phyloP scores from a whole-genome alignment of 768 basidiomycete species.

The Boletellus ananiceps region DNA sequence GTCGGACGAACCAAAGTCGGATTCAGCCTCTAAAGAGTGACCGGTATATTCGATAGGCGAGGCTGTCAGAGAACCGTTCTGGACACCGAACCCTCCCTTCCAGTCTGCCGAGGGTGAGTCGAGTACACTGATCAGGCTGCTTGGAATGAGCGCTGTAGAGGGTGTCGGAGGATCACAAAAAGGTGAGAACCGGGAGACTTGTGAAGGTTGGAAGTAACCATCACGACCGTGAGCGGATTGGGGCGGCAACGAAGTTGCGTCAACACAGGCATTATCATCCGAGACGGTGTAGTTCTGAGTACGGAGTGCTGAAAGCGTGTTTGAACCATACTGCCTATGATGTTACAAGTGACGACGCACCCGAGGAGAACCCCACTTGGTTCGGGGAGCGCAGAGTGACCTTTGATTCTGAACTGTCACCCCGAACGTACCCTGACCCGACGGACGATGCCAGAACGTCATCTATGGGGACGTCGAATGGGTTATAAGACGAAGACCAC shows the following conservation, averaged over 20 bases:
- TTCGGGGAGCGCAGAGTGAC: slow-evolving; percentile 22
- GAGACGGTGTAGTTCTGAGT: slow-evolving; percentile 39
- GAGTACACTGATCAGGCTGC: slow-evolving; percentile 43
- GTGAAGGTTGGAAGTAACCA: slow-evolving; percentile 15
- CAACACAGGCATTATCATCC: slow-evolving; percentile 34
- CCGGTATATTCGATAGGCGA: slow-evolving; percentile 42
- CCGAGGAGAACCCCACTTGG: slow-evolving; percentile 30
- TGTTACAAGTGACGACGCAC: slow-evolving; percentile 25
- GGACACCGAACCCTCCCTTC: slow-evolving; percentile 28
- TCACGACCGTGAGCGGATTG: slow-evolving; percentile 12
- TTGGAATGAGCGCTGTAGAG: slow-evolving; percentile 53
- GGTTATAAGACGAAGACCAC: slow-evolving; percentile 30
- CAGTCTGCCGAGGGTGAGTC: slow-evolving; percentile 56
- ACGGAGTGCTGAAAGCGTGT: slow-evolving; percentile 17
- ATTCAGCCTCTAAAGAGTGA: slow-evolving; percentile 23
- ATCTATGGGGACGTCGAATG: slow-evolving; percentile 26
- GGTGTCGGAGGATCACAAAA: slow-evolving; percentile 42
- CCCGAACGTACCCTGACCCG: slow-evolving; percentile 8
- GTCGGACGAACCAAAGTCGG: slow-evolving; percentile 47
- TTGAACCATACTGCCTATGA: slow-evolving; percentile 7
- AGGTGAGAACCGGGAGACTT: slow-evolving; percentile 43
- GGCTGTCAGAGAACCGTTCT: slow-evolving; percentile 28
- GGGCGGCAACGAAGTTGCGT: slow-evolving; percentile 11
- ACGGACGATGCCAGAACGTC: slow-evolving; percentile 16
- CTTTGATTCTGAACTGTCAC: slow-evolving; percentile 13